Evolutionary conservation across 441 rosid species (phyloP).

Genomic region (Metrosideros polymorpha): DNA sequence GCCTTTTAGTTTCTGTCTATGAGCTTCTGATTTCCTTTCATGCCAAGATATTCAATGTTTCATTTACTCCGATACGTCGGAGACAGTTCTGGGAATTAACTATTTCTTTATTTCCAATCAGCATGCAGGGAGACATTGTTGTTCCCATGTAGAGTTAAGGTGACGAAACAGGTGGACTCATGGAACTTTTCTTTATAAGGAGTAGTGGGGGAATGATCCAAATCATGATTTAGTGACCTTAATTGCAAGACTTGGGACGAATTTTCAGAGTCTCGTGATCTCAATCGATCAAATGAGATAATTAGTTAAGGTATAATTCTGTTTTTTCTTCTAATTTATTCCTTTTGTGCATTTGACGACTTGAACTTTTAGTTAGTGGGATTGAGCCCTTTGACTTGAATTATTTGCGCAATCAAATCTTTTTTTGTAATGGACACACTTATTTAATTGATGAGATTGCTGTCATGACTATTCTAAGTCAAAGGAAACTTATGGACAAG

Average conservation of each 20-base stretch:
- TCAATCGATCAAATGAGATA: neutral
- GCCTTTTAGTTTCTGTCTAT: neutral
- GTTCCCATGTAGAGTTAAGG: neutral
- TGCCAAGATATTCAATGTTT: neutral
- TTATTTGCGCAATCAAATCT: neutral
- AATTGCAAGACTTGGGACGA: neutral
- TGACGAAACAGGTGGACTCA: neutral
- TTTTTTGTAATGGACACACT: neutral
- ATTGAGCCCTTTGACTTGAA: neutral
- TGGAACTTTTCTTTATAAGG: neutral
- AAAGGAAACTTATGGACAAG: neutral
- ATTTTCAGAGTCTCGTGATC: neutral
- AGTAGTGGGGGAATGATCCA: neutral
- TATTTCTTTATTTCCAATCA: neutral
- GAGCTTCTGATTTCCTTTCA: neutral
- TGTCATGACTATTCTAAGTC: neutral
- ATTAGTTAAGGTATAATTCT: neutral
- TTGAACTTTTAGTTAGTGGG: neutral
- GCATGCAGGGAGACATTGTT: neutral
- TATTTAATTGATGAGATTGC: neutral
- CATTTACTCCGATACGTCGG: neutral
- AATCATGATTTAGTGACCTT: neutral
- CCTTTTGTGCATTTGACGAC: neutral
- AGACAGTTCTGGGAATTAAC: neutral
- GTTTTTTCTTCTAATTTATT: neutral